phyloP scores from a whole-genome alignment of 2,329 filamentous ascomycete species.

The Xylariaceae sp. region DNA sequence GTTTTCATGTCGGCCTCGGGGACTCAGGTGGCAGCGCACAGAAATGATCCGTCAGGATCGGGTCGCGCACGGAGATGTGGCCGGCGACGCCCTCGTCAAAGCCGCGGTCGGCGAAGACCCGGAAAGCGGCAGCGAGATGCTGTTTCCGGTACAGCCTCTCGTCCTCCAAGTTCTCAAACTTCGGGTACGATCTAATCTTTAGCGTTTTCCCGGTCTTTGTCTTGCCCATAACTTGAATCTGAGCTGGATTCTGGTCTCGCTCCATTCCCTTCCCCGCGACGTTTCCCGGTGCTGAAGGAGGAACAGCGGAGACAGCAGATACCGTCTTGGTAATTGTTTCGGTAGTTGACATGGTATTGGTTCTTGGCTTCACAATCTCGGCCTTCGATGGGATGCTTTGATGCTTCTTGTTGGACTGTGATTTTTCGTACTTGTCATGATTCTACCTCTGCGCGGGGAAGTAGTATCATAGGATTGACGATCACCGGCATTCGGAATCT shows the following conservation, averaged over 20 bases:
- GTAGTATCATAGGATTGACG: background rate
- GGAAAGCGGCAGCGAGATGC: constrained; percentile 65
- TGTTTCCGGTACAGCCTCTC: constrained; percentile 64
- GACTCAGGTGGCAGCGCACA: constrained; percentile 50
- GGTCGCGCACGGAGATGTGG: constrained; percentile 68
- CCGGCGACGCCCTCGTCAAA: constrained; percentile 68
- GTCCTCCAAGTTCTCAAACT: constrained; percentile 56
- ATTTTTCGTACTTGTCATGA: background rate
- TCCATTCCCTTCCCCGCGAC: constrained; percentile 21
- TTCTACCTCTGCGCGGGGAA: constrained; percentile 12
- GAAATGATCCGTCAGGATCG: constrained; percentile 62
- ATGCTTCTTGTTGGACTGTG: background rate
- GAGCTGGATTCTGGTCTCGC: constrained; percentile 28
- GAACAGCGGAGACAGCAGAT: too few relatives aligned
- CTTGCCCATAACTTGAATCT: constrained; percentile 37
- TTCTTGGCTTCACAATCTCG: background rate
- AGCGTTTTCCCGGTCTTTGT: constrained; percentile 39
- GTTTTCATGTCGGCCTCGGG: background rate
- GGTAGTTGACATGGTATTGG: constrained; percentile 23
- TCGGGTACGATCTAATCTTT: constrained; percentile 39
- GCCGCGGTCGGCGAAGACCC: constrained; percentile 65
- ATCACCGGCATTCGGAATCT: background rate
- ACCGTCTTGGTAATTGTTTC: too few relatives aligned
- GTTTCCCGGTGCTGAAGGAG: constrained; percentile 6
- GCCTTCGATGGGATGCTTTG: background rate